Base-by-base conservation (phyloP, 2,329 filamentous ascomycete genomes). In the Neobulgaria alba region DNA sequence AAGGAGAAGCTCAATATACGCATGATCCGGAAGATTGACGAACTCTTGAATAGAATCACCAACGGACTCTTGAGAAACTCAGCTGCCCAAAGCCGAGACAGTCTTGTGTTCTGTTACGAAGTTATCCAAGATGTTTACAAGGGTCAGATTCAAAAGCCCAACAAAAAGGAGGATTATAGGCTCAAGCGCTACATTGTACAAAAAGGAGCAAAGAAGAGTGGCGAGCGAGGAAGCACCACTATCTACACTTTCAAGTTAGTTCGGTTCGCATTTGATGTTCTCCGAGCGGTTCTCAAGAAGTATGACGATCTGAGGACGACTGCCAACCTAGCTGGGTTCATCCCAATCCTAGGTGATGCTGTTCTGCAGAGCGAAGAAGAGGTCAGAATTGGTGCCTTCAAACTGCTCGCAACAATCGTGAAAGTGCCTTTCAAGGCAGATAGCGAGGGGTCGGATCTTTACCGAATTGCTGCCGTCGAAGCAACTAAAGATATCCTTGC, bases 21-120 rank as follows among this genome's bases (percentile, higher is more conserved):
- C 54, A 84, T 87, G 64, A 79, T 89, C 9, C 82, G 82, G 54
- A 95, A 96, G 65, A 84, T 95, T 41, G 92, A 98, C 57, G 83
- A 93, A 42, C 68, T 98, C 15, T 71, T 98, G 41, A 75, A 82
- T 37, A 80, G 92, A 39, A 84, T 98, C 38, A 82, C 85, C 1
- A 74, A 84, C 5, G 93, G 92, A 21, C 69, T 98, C 3, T 63
- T 93, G 19, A 81, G 85, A 49, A 98, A 98, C 53, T 71, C 82
- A 3, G 81, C 79, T 0, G 81, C 86, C 0, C 79, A 83, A 49
- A 85, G 79, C 53, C 79, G 82, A 36, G 86, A 95, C 50, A 80
- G 90, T 30, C 67, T 98, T n/a, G 67, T 95, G 0, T 95, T 98
- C 62, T 95, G 89, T 60, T 96, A 95, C 59, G 87, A 96, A 61